Base-by-base conservation (phyloP, 768 basidiomycete genomes). In the Suillus subaureus region DNA sequence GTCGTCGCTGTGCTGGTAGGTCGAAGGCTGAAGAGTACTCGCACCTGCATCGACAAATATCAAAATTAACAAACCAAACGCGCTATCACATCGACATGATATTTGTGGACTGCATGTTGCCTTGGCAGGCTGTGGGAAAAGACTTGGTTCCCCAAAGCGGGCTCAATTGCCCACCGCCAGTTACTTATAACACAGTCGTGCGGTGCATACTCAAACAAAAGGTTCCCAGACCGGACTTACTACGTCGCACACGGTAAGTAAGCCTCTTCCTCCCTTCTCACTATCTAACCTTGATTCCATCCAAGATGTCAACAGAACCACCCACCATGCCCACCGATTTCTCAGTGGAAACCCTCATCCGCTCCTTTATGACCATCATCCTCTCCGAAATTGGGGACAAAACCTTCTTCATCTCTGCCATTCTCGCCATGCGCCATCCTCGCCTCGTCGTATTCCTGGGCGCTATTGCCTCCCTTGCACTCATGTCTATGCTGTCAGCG, bases 311-410 rank as follows among this genome's bases (percentile, higher is more conserved):
- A 12, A 55, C 54, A 55, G 18, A 21, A 55, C 18, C 18, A 31
- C 31, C 21, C 31, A 55, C 31, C 16, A 8, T 4, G 8, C 26
- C 28, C 15, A 26, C 28, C 4, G 52, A 33, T 18, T 16, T 31
- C 52, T 54, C 56, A 37, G 52, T 15, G 4, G 23, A 89, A 68
- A 91, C 88, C 12, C 85, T 96, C 67, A 65, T 85, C 6, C 91
- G 94, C 72, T 87, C 94, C 6, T 94, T 96, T 80, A 77, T 85
- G 67, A 95, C 97, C 89, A 98, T 97, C 72, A 90, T 98, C 40
- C 83, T 92, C 74, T 94, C 93, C 3, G 94, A 96, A 82, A 91
- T 96, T 51, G 97, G 97, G 28, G 97, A 99, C 87, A 97, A 98
- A 77, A 98, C 97, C 0, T 91, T 91, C 73, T 81, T 91, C 69